Percentiles rank a stretch among this genome's conserved stretches.
Conservation (phyloP, 306 rosid species). For the Casuarina equisetifolia region DNA sequence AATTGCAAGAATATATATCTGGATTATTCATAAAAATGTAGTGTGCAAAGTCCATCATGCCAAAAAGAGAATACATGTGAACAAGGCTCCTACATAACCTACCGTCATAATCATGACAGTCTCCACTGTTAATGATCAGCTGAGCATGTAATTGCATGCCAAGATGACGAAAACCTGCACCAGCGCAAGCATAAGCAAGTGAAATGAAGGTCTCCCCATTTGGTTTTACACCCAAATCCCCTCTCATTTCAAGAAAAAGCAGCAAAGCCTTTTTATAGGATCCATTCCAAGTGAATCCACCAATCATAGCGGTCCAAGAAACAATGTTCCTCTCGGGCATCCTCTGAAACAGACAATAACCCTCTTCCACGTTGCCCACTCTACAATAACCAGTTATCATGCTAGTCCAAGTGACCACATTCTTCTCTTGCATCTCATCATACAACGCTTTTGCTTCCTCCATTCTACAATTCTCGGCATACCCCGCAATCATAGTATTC, state of each 20-base stretch:
- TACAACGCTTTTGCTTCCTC: constrained; percentile 62
- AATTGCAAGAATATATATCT: constrained; percentile 42
- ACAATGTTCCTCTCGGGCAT: constrained; percentile 71
- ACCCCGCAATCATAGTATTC: constrained; percentile 70
- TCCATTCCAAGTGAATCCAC: constrained; percentile 73
- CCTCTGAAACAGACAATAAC: constrained; percentile 41
- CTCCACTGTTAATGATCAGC: constrained; percentile 42
- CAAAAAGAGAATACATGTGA: constrained; percentile 66
- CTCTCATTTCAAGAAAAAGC: constrained; percentile 50
- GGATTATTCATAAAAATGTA: constrained; percentile 34
- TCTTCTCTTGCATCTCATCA: constrained; percentile 52
- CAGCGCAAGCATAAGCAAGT: constrained; percentile 71
- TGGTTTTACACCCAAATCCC: constrained; percentile 34
- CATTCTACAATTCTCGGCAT: constrained; percentile 49
- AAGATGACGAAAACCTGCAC: constrained; percentile 47
- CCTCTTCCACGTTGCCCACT: constrained; percentile 54
- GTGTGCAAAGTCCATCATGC: constrained; percentile 50
- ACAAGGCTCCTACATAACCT: constrained; percentile 62
- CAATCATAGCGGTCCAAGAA: constrained; percentile 87
- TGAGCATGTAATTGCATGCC: constrained; percentile 74
- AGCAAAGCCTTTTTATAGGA: constrained; percentile 48
- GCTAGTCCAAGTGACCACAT: constrained; percentile 74
- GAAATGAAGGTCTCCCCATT: constrained; percentile 68
- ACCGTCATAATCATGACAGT: constrained; percentile 56
- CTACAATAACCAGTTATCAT: constrained; percentile 75